Percentiles rank a stretch among this genome's conserved stretches.
Evolutionary conservation across 2,329 filamentous ascomycete genomes (phyloP).

Genomic region (Epichloe uncinata): DNA sequence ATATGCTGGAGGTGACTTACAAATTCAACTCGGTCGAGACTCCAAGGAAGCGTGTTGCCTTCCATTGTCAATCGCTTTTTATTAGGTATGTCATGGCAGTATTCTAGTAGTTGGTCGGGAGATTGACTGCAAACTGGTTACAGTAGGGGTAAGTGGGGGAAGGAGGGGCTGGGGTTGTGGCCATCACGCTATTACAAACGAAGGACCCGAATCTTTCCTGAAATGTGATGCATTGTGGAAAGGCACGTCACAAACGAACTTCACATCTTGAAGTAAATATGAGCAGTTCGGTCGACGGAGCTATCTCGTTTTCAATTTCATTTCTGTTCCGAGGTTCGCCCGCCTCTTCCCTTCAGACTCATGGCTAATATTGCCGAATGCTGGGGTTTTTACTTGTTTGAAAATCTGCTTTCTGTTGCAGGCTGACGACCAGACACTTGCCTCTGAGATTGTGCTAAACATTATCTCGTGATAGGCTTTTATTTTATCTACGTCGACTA

Average conservation of each 20-base stretch:
- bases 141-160: background rate
- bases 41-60: constrained; percentile 8
- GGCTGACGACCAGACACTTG: no score
- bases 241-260: background rate
- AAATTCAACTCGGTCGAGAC: constrained; percentile 13
- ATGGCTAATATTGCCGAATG: no score
- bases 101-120: background rate
- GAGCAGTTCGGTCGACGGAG: background rate
- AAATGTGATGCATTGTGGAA: no score
- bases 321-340: no score
- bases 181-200: background rate
- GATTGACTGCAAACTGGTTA: background rate
- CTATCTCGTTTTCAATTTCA: no score
- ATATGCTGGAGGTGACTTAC: constrained; percentile 8
- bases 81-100: constrained; percentile 2
- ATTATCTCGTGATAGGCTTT: no score
- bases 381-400: no score
- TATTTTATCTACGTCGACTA: no score
- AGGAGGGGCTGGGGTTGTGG: background rate
- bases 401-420: no score
- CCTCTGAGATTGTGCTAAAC: no score
- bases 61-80: constrained; percentile 6
- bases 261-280: background rate
- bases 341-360: no score
- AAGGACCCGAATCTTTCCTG: background rate